Evolutionary conservation across 352 stramenopile genomes (phyloP).

Genomic region (Globisporangium spinosum): DNA sequence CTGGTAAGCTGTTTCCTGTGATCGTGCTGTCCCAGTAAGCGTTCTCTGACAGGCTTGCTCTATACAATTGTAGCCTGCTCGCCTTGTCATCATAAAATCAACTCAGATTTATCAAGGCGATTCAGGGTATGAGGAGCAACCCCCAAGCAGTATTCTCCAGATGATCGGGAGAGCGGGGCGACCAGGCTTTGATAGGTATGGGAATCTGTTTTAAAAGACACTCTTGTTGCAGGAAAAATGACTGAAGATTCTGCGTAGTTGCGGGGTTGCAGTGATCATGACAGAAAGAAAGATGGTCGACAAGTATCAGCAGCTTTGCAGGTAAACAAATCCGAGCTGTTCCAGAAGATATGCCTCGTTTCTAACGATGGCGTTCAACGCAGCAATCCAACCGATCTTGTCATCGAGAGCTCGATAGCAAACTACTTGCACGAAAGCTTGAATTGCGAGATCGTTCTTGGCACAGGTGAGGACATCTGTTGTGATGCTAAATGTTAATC

Average conservation of each 20-base stretch:
- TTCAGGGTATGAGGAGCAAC: slow-evolving; percentile 25
- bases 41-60: not conserved
- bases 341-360: not conserved
- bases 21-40: not conserved
- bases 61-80: slow-evolving; percentile 24
- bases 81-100: slow-evolving; percentile 41
- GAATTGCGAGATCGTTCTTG: slow-evolving; percentile 20
- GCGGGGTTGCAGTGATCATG: slow-evolving; percentile 27
- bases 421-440: slow-evolving; percentile 10
- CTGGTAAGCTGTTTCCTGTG: slow-evolving; percentile 23
- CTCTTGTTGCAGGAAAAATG: not conserved
- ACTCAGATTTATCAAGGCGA: slow-evolving; percentile 33
- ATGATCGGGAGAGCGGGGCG: slow-evolving; percentile 43
- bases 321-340: slow-evolving; percentile 4
- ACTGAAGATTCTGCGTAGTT: slow-evolving; percentile 6
- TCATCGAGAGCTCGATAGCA: slow-evolving; percentile 15
- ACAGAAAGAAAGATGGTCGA: slow-evolving; percentile 22
- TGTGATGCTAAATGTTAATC: not conserved
- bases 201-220: not conserved
- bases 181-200: slow-evolving; percentile 29
- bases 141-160: slow-evolving; percentile 28
- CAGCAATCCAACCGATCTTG: slow-evolving; percentile 13
- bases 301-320: slow-evolving; percentile 24
- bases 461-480: slow-evolving; percentile 20
- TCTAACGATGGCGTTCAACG: not conserved